Base-by-base conservation (phyloP, 257 asterid species). In the Penstemon barbatus region DNA sequence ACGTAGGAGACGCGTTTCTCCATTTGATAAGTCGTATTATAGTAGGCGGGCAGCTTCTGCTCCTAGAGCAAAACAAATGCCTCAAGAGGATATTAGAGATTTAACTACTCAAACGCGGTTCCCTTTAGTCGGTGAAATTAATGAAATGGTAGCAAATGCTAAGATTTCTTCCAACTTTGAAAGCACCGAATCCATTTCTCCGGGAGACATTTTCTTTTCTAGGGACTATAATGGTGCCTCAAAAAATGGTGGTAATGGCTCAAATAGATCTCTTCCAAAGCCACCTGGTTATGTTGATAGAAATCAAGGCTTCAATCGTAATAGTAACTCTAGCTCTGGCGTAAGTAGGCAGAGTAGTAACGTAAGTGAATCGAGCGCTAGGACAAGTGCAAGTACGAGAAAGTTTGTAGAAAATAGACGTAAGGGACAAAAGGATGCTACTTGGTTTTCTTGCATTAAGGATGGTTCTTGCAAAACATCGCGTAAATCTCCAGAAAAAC, bases 381-480 rank as follows among this genome's bases (percentile, higher is more conserved):
- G 87, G 76, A 84, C 97, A 33, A 81, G 64, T 45, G 87, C 61
- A 0, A 88, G 89, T 54, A 74, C 83, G 1, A 79, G 64, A 38
- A 90, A 82, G 25, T 90, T 90, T 46, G 65, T 82, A 0, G 84
- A 81, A 0, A 88, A 76, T 76, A 74, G 95, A 55, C 71, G 78
- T 58, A 86, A 80, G 80, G 82, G 70, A 59, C 92, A 80, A 10
- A 48, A 77, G 11, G 95, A 86, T 8, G 68, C 85, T n/a, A n/a
- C 70, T 11, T 86, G 94, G 90, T 86, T 88, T 63, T 71, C 85
- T 39, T 90, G 97, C 82, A 81, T 90, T 72, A 90, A 80, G 78
- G 86, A 68, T 59, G 97, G 92, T 44, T 75, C 85, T 13, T 90
- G 97, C 73, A 81, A 74, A 66, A 80, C 61, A 9, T 75, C 84